phyloP scores from a whole-genome alignment of 345 rosid species.

The Durio zibethinus region DNA sequence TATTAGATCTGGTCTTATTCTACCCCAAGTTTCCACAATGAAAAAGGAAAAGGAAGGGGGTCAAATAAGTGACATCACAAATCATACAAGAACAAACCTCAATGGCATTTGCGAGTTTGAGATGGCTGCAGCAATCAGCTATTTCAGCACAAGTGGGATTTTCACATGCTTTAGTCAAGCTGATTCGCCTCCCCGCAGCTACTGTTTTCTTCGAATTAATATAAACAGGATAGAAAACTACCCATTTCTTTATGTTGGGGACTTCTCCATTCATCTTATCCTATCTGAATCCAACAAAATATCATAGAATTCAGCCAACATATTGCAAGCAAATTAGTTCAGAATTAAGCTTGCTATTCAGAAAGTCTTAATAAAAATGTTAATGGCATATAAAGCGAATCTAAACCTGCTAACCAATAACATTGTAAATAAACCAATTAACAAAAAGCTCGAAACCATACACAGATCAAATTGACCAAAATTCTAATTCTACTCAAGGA shows the following conservation, averaged over 20 bases:
- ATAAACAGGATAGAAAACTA: conserved; percentile 79
- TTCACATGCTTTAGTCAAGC: conserved; percentile 68
- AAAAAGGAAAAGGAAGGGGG: background rate
- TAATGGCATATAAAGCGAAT: background rate
- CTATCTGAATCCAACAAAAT: background rate
- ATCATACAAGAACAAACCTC: conserved; percentile 48
- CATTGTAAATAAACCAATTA: background rate
- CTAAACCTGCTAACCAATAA: background rate
- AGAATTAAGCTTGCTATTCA: background rate
- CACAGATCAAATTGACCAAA: background rate
- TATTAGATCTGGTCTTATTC: background rate
- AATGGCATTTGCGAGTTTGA: conserved; percentile 61
- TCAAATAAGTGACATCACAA: background rate
- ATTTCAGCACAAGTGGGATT: conserved; percentile 82
- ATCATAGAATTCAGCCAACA: background rate
- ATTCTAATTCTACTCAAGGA: background rate
- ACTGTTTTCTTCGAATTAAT: conserved; percentile 89
- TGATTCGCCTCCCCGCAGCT: conserved; percentile 81
- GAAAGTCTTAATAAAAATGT: background rate
- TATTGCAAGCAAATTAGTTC: background rate
- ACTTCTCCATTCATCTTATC: conserved; percentile 42
- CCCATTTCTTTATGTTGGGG: conserved; percentile 62
- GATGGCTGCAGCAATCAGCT: conserved; percentile 73
- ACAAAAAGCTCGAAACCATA: background rate
- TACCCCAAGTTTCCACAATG: background rate